Percentiles rank a stretch among this genome's conserved stretches.
phyloP scores from a whole-genome alignment of 2,329 filamentous ascomycete genomes.

The Gaeumannomyces sp. region DNA sequence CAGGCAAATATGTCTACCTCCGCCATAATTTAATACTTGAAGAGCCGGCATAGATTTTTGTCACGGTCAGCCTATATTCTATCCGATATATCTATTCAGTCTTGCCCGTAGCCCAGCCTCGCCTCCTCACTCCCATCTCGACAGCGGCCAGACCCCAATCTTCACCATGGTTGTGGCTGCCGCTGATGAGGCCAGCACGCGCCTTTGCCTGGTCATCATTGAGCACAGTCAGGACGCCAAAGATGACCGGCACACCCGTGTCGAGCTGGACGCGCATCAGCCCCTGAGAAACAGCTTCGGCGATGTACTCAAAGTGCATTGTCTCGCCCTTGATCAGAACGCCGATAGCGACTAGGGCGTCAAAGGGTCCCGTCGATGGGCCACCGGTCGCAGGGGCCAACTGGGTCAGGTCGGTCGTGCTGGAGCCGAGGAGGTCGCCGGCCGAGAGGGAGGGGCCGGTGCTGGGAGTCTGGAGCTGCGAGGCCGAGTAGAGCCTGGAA shows the following conservation, averaged over 20 bases:
- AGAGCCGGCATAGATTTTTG: neutral
- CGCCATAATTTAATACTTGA: slow-evolving; percentile 11
- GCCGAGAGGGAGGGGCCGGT: slow-evolving; percentile 58
- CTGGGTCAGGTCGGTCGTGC: slow-evolving; percentile 60
- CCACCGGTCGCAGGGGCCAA: slow-evolving; percentile 31
- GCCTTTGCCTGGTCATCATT: slow-evolving; percentile 81
- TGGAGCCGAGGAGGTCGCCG: slow-evolving; percentile 68
- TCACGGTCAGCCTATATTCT: neutral
- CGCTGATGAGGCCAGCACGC: slow-evolving; percentile 66
- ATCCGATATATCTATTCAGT: slow-evolving; percentile 26
- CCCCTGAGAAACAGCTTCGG: slow-evolving; percentile 82
- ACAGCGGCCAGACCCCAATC: slow-evolving; percentile 95
- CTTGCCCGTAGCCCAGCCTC: slow-evolving; percentile 52
- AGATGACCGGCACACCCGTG: slow-evolving; percentile 80
- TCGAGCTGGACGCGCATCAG: slow-evolving; percentile 94
- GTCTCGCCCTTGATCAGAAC: slow-evolving; percentile 98
- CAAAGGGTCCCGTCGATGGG: slow-evolving; percentile 59
- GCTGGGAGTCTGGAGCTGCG: slow-evolving; percentile 72
- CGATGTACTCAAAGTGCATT: slow-evolving; percentile 99
- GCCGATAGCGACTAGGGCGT: slow-evolving; percentile 91
- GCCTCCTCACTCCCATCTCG: slow-evolving; percentile 85
- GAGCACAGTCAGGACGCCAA: slow-evolving; percentile 85
- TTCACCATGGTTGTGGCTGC: slow-evolving; percentile 86
- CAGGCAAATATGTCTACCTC: slow-evolving; percentile 1
- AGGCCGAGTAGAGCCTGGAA: slow-evolving; percentile 71